These are phyloP conservation scores for Prunella vulgaris DNA, from an alignment of 257 asterid genomes.

Conservation along the genomic window DNA sequence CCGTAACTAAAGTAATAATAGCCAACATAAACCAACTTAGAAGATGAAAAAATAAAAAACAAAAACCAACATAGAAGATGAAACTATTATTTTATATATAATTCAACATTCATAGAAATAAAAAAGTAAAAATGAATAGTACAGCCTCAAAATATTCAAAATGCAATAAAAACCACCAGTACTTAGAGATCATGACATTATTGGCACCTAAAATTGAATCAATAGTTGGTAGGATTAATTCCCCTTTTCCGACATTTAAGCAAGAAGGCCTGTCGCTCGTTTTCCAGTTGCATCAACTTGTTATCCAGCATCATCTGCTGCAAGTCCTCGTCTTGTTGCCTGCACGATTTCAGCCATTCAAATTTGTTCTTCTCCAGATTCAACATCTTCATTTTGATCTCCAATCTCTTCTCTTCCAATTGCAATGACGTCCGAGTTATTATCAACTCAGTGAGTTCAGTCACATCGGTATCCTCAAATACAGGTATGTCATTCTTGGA, in stretches of 20 bases:
- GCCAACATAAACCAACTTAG: too few species aligned
- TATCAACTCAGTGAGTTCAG: background rate
- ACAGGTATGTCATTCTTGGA: slow-evolving; percentile 25
- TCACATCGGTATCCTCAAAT: slow-evolving; percentile 21
- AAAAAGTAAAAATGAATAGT: background rate
- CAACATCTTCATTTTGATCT: slow-evolving; percentile 30
- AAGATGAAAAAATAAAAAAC: too few species aligned
- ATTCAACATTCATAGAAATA: background rate
- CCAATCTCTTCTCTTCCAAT: slow-evolving; percentile 30
- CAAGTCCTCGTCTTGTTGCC: slow-evolving; percentile 32
- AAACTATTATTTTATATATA: background rate
- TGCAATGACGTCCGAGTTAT: background rate
- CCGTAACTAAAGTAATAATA: too few species aligned
- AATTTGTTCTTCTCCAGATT: slow-evolving; percentile 33
- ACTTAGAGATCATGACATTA: background rate
- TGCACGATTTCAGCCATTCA: slow-evolving; percentile 20
- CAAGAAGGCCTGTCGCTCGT: slow-evolving; percentile 30
- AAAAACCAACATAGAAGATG: background rate
- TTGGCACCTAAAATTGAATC: background rate
- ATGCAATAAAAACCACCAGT: background rate
- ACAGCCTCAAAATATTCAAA: background rate
- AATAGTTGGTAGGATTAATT: background rate
- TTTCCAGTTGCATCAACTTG: slow-evolving; percentile 42
- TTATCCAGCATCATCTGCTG: slow-evolving; percentile 33
- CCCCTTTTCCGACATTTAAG: slow-evolving; percentile 20